Conservation (phyloP, 768 basidiomycete genomes). For the Psilocybe subaeruginosa region DNA sequence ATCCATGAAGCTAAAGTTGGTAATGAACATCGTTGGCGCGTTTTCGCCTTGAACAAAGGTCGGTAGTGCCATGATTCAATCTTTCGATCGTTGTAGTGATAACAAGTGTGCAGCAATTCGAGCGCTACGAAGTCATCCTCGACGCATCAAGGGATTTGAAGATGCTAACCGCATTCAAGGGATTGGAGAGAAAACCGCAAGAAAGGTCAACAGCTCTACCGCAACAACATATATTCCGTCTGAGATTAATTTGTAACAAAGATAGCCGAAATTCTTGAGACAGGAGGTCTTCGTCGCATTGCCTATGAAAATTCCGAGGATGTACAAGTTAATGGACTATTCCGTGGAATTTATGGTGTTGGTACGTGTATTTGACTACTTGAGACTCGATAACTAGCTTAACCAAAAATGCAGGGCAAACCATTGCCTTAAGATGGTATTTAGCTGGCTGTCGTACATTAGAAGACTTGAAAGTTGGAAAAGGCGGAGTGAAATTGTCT, state of each 20-base stretch:
- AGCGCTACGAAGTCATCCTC: conserved; percentile 55
- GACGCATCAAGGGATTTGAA: conserved; percentile 55
- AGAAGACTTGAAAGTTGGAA: conserved; percentile 66
- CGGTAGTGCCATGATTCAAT: conserved; percentile 13
- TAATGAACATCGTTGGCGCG: conserved; percentile 71
- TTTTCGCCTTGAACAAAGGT: conserved; percentile 70
- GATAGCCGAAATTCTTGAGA: conserved; percentile 83
- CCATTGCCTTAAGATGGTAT: conserved; percentile 76
- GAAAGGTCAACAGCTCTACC: conserved; percentile 49
- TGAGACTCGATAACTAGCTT: not conserved
- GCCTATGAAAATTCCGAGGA: conserved; percentile 69
- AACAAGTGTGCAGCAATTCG: conserved; percentile 52
- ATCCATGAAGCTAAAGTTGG: conserved; percentile 65
- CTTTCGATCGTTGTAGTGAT: not conserved
- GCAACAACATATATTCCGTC: not conserved
- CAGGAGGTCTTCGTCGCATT: conserved; percentile 73
- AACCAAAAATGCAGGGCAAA: conserved; percentile 46
- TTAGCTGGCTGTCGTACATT: conserved; percentile 75
- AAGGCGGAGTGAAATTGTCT: conserved; percentile 63
- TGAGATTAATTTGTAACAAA: conserved; percentile 26
- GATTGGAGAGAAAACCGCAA: conserved; percentile 76
- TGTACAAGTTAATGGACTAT: conserved; percentile 54
- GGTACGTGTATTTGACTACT: conserved; percentile 47
- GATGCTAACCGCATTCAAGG: conserved; percentile 65
- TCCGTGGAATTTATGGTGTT: conserved; percentile 87